Evolutionary conservation across 805 yeast genomes (phyloP), one percentile per base, ranked within the genome.

Genomic region (Pichia scutulata): DNA sequence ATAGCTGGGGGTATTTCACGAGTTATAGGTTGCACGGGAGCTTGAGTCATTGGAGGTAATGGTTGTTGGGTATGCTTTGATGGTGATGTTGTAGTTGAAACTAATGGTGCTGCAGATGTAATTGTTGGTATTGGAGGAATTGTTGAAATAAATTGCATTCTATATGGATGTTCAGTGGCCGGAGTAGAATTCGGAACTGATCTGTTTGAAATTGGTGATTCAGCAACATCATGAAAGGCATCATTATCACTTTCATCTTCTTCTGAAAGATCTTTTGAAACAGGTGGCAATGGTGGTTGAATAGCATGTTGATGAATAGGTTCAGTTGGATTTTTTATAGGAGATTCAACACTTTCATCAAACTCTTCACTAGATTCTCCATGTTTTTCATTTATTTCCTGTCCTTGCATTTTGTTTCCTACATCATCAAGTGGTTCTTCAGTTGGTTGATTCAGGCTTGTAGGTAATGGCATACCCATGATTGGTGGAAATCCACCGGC

Each of bases 401-500:
- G 7, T 12, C 23, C n/a, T 19, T 24, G 8, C 8, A 6, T 8
- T 24, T 24, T 8, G 5, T 24, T 8, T 24, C 8, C 26, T 6
- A 24, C 8, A 24, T 24, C 26, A 24, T 24, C 26, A 24, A 8
- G 8, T 24, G 16, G 10, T 28, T 36, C 45, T 7, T 18, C 37
- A 7, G 19, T 33, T 16, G 37, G 19, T 28, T 40, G 39, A 8
- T 46, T 44, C 14, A 33, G 12, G 5, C 13, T 16, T 2, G 18
- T 21, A 19, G 44, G 41, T 18, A 26, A 23, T 6, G 52, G 52
- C 52, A 43, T 43, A 4, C 48, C 42, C 33, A 50, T 36, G 3
- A 41, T 41, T 23, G 70, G 61, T 3, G 67, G 61, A 21, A 58
- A 59, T 6, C 74, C 74, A 39, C 62, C 68, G 2, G 76, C 75